These are phyloP conservation scores for Heliosperma pusillum DNA, from an alignment of 148 eudicot species.

Conservation along the genomic window DNA sequence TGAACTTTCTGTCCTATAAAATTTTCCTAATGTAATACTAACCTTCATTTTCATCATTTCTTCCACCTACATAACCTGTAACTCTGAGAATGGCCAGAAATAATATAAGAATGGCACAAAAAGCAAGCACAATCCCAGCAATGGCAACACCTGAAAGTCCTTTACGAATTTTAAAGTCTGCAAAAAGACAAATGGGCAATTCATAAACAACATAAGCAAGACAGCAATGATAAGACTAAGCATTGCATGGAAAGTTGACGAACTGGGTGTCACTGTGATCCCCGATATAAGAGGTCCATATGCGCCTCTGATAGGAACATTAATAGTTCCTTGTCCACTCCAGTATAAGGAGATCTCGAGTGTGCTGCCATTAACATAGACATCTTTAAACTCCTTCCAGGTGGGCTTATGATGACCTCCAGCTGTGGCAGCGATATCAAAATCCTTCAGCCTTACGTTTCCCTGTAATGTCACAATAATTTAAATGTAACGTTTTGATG, in stretches of 20 bases:
- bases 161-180: slow-evolving; percentile 44
- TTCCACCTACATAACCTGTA: slow-evolving; percentile 50
- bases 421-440: slow-evolving; percentile 58
- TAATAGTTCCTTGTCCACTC: slow-evolving; percentile 80
- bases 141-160: slow-evolving; percentile 62
- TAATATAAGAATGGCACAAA: slow-evolving; percentile 35
- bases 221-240: too few species aligned
- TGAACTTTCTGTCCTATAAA: too few species aligned
- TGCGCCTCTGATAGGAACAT: slow-evolving; percentile 55
- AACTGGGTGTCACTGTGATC: slow-evolving; percentile 79
- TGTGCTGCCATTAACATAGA: slow-evolving; percentile 50
- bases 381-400: slow-evolving; percentile 31
- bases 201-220: neutral
- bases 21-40: neutral
- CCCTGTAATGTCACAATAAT: slow-evolving; percentile 36
- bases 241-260: slow-evolving; percentile 20
- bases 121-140: slow-evolving; percentile 52
- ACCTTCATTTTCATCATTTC: slow-evolving; percentile 37
- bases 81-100: slow-evolving; percentile 36
- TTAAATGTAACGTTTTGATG: too few species aligned
- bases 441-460: slow-evolving; percentile 41
- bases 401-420: slow-evolving; percentile 51
- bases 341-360: slow-evolving; percentile 75
- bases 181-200: slow-evolving; percentile 5
- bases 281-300: slow-evolving; percentile 93